Base-by-base conservation (phyloP, 2,329 filamentous ascomycete genomes). In the Cladosporium sp. region DNA sequence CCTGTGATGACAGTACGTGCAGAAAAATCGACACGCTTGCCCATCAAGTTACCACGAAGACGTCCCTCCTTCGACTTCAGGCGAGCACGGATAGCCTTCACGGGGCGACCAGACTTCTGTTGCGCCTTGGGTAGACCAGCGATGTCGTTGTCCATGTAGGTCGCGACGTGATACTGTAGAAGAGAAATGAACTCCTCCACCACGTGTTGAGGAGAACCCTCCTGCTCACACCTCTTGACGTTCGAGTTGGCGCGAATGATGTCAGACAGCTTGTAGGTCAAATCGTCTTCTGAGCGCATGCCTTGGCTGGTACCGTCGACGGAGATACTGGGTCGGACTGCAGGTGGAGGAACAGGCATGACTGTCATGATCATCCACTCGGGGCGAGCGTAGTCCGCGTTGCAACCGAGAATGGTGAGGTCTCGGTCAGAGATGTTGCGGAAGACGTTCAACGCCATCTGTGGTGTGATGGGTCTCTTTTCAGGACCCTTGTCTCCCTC, bases 111-210 rank as follows among this genome's bases (percentile, higher is more conserved):
- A 65, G 93, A 97, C 84, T 99, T 99, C 76, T 99, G 96, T 75
- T 98, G 84, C 2, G 95, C 94, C 72, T 95, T 93, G 2, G 95
- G 95, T 72, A 96, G 89, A 59, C 94, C 93, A 69, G 96, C 95
- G 79, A 98, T 97, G 77, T 99, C 94, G 74, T 99, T 99, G 80
- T 99, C 95, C 96, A 99, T 99, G 80, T 97, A 96, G 0, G 96
- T 99, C 52, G 96, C 96, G 67, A 99, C 93, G 75, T 99, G 96
- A 76, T 97, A 99, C 76, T 99, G 96, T 44, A 99, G 83, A 35
- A 99, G 82, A 69, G 90, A 88, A 78, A 97, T 92, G 66, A 97
- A 98, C 74, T 99, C 95, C 66, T 89, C 87, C 18, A 93, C 88
- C 70, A 98, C 92, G 79, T 99, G 95, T 69, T 91, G 89, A 0